Evolutionary conservation across 208 protist species (phyloP).

Genomic region (Trypanosoma theileri): DNA sequence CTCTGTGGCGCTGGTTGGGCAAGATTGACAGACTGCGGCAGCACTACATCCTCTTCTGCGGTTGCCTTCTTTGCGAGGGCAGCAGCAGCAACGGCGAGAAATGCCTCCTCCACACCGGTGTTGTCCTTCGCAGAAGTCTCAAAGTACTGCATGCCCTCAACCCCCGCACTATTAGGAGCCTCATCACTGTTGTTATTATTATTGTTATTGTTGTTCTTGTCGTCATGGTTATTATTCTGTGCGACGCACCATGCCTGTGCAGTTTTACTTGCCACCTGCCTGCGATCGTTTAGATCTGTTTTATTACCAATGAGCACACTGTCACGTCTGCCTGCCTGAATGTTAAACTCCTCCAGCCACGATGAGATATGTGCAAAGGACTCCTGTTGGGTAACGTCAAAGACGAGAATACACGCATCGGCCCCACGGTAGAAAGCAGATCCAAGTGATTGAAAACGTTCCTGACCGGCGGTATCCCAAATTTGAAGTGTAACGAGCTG

Average conservation of each 20-base stretch:
- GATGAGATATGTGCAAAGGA: conserved; percentile 87
- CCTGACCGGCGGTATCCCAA: conserved; percentile 96
- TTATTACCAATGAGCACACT: conserved; percentile 99
- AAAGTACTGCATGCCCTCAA: conserved; percentile 95
- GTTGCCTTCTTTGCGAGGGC: conserved; percentile 75
- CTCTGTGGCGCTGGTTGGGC: conserved; percentile 31
- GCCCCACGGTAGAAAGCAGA: conserved; percentile 99
- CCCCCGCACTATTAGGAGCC: conserved; percentile 4
- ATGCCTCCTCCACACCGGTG: conserved; percentile 98
- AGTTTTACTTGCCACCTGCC: conserved; percentile 91
- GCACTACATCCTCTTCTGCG: conserved; percentile 44
- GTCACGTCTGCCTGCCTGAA: conserved; percentile 95
- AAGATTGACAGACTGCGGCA: conserved; percentile 75
- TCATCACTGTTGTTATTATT: too few species aligned
- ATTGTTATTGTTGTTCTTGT: conserved; percentile 3
- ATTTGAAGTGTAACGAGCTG: conserved; percentile 96
- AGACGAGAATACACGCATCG: conserved; percentile 95
- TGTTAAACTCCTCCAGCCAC: conserved; percentile 98
- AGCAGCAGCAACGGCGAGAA: conserved; percentile 78
- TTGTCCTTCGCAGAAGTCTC: conserved; percentile 98
- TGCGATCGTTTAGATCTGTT: conserved; percentile 95
- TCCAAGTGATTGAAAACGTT: conserved; percentile 99
- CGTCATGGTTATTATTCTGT: conserved; percentile 49
- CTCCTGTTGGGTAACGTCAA: conserved; percentile 87
- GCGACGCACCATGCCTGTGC: conserved; percentile 95